Evolutionary conservation across 202 grass and related monocot species (phyloP).

Genomic region (Miscanthus sacchariflorus): DNA sequence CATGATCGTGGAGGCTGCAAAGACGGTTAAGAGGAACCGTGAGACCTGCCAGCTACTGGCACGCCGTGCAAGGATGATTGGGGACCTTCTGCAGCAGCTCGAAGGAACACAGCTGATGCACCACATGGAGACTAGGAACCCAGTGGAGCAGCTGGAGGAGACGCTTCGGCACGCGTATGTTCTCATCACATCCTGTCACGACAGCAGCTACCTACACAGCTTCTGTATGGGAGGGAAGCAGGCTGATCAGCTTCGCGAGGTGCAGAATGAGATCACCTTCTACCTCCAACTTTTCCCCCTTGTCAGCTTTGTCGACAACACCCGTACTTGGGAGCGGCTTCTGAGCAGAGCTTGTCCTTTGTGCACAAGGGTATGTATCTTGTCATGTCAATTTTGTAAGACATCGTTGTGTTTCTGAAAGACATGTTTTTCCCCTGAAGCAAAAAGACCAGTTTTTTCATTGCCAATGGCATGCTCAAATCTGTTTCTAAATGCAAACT

Average conservation of each 20-base stretch:
- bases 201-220: constrained; percentile 16
- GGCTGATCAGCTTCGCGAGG: constrained; percentile 38
- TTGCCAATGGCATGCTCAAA: background rate
- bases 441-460: background rate
- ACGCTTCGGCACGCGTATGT: constrained; percentile 28
- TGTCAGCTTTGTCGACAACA: constrained; percentile 36
- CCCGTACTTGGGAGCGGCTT: constrained; percentile 30
- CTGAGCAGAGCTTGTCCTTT: background rate
- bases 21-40: constrained; percentile 45
- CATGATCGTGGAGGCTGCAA: constrained; percentile 42
- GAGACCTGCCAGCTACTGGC: constrained; percentile 47
- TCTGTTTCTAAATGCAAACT: background rate
- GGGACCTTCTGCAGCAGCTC: constrained; percentile 34
- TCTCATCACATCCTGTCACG: constrained; percentile 25
- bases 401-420: background rate
- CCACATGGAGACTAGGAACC: constrained; percentile 43
- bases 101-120: constrained; percentile 43
- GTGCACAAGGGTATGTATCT: constrained; percentile 5
- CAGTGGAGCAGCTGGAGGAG: constrained; percentile 45
- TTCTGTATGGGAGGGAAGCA: constrained; percentile 36
- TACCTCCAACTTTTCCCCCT: constrained; percentile 52
- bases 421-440: accelerated
- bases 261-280: constrained; percentile 49
- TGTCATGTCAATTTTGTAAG: no score
- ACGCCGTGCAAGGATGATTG: constrained; percentile 40